phyloP scores from a whole-genome alignment of 306 rosid species.

The Castanea crenata region DNA sequence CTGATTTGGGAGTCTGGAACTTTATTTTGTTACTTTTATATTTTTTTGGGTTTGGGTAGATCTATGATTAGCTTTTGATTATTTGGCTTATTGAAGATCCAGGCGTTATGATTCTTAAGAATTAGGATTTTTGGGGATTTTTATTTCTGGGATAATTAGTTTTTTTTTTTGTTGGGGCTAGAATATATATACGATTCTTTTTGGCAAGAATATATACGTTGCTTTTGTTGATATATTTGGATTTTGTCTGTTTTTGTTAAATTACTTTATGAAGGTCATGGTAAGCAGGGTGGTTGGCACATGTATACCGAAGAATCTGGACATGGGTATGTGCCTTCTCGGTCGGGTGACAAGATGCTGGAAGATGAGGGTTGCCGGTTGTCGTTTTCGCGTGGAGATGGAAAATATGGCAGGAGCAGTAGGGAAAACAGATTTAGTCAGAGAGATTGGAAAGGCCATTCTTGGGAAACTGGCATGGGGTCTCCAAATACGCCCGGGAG shows the following conservation, averaged over 20 bases:
- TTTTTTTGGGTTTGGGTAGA: conserved; percentile 7
- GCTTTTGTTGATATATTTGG: conserved; percentile 45
- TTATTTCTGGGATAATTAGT: not conserved
- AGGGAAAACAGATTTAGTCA: conserved; percentile 69
- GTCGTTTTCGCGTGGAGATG: conserved; percentile 63
- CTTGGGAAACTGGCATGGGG: conserved; percentile 59
- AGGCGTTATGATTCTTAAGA: conserved; percentile 1
- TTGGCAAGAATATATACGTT: conserved; percentile 31
- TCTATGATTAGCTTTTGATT: conserved; percentile 6
- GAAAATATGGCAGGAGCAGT: conserved; percentile 62
- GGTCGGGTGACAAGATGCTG: conserved; percentile 68
- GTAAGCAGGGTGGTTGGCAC: conserved; percentile 96
- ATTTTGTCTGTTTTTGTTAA: conserved; percentile 24
- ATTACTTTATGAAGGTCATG: conserved; percentile 80
- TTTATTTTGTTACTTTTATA: not conserved
- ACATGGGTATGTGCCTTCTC: conserved; percentile 67
- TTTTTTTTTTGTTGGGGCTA: not conserved
- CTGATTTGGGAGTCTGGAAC: not conserved
- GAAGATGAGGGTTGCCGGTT: conserved; percentile 65
- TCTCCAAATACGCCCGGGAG: conserved; percentile 53
- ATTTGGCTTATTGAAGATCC: conserved; percentile 37
- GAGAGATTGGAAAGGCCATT: conserved; percentile 71
- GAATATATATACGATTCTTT: not conserved
- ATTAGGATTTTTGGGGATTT: not conserved
- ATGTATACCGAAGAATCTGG: conserved; percentile 75